Evolutionary conservation across 176 grass and related monocot genomes (phyloP).

Genomic region (Metroxylon sagu): DNA sequence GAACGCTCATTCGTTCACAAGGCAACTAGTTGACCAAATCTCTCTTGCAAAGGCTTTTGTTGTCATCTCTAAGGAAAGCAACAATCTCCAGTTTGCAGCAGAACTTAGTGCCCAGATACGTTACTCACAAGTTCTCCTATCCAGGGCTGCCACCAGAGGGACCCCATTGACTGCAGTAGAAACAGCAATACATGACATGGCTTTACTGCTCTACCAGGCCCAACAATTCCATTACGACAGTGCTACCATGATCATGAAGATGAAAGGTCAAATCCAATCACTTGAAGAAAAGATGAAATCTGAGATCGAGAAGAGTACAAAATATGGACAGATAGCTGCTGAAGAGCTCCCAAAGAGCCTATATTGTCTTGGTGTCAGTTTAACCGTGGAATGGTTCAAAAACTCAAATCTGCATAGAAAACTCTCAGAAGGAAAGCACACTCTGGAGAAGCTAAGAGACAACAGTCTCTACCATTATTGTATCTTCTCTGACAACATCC

Average conservation of each 20-base stretch:
- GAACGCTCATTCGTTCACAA: constrained; percentile 51
- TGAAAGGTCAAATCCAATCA: constrained; percentile 82
- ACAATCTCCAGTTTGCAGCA: constrained; percentile 70
- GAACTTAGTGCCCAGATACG: constrained; percentile 60
- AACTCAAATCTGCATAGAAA: constrained; percentile 55
- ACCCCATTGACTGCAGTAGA: constrained; percentile 28
- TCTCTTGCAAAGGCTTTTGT: constrained; percentile 79
- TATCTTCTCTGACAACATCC: constrained; percentile 95
- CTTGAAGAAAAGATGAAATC: constrained; percentile 79
- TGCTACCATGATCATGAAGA: constrained; percentile 57
- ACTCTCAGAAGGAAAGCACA: constrained; percentile 37
- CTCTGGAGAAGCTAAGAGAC: constrained; percentile 61
- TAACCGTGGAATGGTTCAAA: constrained; percentile 90
- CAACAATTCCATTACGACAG: constrained; percentile 77
- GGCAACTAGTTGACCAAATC: constrained; percentile 86
- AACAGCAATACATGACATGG: constrained; percentile 68
- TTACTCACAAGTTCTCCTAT: constrained; percentile 47
- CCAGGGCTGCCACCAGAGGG: constrained; percentile 34
- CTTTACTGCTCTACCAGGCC: constrained; percentile 63
- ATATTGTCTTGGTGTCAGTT: constrained; percentile 75
- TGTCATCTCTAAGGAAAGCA: constrained; percentile 58
- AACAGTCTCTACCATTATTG: constrained; percentile 83
- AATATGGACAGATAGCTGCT: constrained; percentile 89
- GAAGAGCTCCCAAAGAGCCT: constrained; percentile 95
- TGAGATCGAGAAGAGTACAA: constrained; percentile 80